Evolutionary conservation across 441 rosid genomes (phyloP).

Genomic region (Adansonia grandidieri): DNA sequence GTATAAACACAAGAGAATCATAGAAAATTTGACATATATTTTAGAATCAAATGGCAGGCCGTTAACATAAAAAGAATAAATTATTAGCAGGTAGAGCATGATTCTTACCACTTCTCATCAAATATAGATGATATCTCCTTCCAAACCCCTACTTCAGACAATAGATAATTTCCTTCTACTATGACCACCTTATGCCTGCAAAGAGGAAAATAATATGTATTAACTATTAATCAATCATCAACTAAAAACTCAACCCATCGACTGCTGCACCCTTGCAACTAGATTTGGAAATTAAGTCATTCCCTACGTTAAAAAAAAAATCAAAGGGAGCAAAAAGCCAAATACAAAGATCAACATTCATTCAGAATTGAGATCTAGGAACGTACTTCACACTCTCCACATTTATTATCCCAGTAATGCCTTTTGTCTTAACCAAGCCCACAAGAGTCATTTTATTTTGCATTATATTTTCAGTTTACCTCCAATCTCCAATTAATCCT

Average conservation of each 20-base stretch:
- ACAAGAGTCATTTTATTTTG: constrained; percentile 1
- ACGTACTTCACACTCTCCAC: not conserved
- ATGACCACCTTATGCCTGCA: constrained; percentile 87
- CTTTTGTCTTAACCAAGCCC: not conserved
- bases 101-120: constrained; percentile 84
- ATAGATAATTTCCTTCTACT: constrained; percentile 84
- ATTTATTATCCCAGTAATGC: not conserved
- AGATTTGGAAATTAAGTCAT: not conserved
- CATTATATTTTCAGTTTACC: not conserved
- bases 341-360: constrained; percentile 16
- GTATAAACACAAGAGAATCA: constrained; percentile 6
- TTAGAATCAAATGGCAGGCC: not conserved
- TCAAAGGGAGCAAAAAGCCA: not conserved
- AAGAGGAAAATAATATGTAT: constrained; percentile 21
- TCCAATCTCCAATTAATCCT: not conserved
- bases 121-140: constrained; percentile 67
- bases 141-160: constrained; percentile 74
- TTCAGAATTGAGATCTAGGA: not conserved
- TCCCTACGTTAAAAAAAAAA: not conserved
- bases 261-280: not conserved
- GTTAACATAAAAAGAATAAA: not conserved
- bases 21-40: not conserved
- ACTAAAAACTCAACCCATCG: not conserved
- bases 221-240: constrained; percentile 12
- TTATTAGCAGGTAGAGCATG: constrained; percentile 6